phyloP scores from a whole-genome alignment of 208 protist species.

The Spongospora subterranea region DNA sequence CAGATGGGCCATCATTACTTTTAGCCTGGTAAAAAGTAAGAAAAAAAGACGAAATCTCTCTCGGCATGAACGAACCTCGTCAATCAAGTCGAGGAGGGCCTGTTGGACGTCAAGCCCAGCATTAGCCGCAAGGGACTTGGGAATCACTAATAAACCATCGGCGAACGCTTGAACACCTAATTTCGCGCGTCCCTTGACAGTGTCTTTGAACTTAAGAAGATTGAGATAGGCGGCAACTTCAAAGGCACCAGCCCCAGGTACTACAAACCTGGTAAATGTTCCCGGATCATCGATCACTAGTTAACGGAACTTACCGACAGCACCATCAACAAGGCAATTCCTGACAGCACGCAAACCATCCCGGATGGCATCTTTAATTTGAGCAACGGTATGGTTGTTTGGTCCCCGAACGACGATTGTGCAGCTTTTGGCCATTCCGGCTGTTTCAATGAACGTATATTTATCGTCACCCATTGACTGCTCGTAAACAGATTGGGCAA shows the following conservation, averaged over 20 bases:
- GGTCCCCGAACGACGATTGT: slow-evolving; percentile 96
- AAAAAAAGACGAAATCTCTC: background rate
- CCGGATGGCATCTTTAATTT: slow-evolving; percentile 90
- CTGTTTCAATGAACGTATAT: slow-evolving; percentile 99
- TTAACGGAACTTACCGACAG: background rate
- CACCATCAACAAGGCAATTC: slow-evolving; percentile 87
- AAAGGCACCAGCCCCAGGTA: slow-evolving; percentile 98
- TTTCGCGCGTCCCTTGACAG: slow-evolving; percentile 83
- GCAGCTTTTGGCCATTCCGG: slow-evolving; percentile 90
- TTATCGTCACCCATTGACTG: slow-evolving; percentile 97
- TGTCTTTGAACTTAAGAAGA: slow-evolving; percentile 82
- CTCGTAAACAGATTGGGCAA: slow-evolving; percentile 96
- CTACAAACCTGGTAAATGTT: slow-evolving; percentile 82
- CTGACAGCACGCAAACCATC: slow-evolving; percentile 99
- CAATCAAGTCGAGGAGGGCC: slow-evolving; percentile 91
- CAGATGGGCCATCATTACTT: background rate
- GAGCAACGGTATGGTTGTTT: slow-evolving; percentile 97
- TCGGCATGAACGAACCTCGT: slow-evolving; percentile 73
- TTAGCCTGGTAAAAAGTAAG: background rate
- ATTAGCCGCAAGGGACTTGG: slow-evolving; percentile 94
- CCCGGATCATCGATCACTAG: background rate
- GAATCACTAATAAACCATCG: slow-evolving; percentile 96
- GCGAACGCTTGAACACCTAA: slow-evolving; percentile 97
- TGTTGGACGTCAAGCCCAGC: slow-evolving; percentile 96
- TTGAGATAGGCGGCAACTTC: slow-evolving; percentile 91